phyloP scores from a whole-genome alignment of 2,329 filamentous ascomycete species.

The Cadophora malorum region DNA sequence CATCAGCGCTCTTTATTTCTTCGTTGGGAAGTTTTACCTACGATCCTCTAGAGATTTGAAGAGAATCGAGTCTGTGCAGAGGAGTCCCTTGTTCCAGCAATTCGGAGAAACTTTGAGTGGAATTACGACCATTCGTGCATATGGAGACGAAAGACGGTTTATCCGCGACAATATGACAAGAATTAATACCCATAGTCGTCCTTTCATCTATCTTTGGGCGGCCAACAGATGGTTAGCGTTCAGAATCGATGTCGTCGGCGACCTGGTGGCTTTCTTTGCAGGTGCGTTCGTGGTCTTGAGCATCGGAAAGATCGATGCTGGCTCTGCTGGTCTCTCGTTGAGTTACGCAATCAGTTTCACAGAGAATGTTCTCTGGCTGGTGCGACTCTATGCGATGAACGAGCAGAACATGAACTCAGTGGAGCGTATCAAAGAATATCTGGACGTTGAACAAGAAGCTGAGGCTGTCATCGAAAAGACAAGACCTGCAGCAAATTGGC shows the following conservation, averaged over 20 bases:
- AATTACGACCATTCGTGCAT: constrained; percentile 95
- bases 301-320: constrained; percentile 83
- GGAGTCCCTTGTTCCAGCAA: constrained; percentile 95
- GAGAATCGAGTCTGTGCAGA: constrained; percentile 89
- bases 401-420: constrained; percentile 99
- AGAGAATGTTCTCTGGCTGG: constrained; percentile 95
- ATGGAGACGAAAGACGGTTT: constrained; percentile 92
- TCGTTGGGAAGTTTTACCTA: constrained; percentile 87
- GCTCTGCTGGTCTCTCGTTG: constrained; percentile 89
- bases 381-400: constrained; percentile 90
- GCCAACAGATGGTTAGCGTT: constrained; percentile 97
- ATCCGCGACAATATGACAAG: constrained; percentile 87
- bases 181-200: constrained; percentile 89
- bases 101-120: constrained; percentile 95
- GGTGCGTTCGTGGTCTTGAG: constrained; percentile 89
- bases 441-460: constrained; percentile 95
- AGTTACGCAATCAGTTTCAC: constrained; percentile 97
- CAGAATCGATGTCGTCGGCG: constrained; percentile 87
- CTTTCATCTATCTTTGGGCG: constrained; percentile 96
- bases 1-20: constrained; percentile 82
- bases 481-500: constrained; percentile 82
- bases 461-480: constrained; percentile 77
- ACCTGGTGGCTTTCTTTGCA: constrained; percentile 91
- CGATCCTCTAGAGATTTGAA: constrained; percentile 94
- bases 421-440: constrained; percentile 95